A percentile compares a stretch with the other conserved stretches of the same genome.
phyloP scores from a whole-genome alignment of 768 basidiomycete species.

The Cytidiella melzeri region DNA sequence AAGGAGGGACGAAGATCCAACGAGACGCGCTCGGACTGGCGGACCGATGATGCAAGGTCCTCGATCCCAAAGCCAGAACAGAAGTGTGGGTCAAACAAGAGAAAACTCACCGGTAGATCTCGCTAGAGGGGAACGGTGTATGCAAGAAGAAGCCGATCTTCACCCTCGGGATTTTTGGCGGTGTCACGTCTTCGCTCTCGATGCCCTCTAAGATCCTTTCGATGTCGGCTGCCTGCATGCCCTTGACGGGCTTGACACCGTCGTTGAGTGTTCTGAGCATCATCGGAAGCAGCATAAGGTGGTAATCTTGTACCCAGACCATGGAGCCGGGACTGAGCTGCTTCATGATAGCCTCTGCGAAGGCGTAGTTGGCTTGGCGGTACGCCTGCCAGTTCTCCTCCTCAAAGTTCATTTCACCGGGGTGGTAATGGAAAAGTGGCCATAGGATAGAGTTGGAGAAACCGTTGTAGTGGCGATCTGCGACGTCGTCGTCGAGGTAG shows the following conservation, averaged over 20 bases:
- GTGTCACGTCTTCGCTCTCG: constrained; percentile 40
- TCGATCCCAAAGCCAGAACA: neutral
- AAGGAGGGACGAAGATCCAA: neutral
- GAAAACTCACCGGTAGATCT: constrained; percentile 81
- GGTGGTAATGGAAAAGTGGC: constrained; percentile 99
- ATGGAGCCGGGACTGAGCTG: constrained; percentile 83
- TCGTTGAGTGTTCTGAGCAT: constrained; percentile 86
- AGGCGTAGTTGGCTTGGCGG: constrained; percentile 91
- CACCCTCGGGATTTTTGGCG: constrained; percentile 50
- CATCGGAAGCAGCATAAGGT: constrained; percentile 97
- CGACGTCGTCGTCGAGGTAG: constrained; percentile 95
- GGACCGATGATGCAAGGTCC: neutral
- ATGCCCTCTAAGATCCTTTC: constrained; percentile 70
- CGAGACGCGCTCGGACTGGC: neutral
- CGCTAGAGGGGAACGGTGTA: constrained; percentile 95
- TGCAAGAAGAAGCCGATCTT: constrained; percentile 99
- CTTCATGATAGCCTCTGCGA: constrained; percentile 81
- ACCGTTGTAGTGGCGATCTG: constrained; percentile 97
- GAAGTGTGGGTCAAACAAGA: constrained; percentile 9
- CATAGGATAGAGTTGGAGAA: constrained; percentile 99
- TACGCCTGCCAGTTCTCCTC: constrained; percentile 98
- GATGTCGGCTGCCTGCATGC: constrained; percentile 41
- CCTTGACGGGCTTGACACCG: constrained; percentile 51
- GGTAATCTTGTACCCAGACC: constrained; percentile 99
- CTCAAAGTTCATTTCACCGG: constrained; percentile 99